phyloP scores from a whole-genome alignment of 495 filamentous ascomycete species.

The Aspergillus ellipticus region DNA sequence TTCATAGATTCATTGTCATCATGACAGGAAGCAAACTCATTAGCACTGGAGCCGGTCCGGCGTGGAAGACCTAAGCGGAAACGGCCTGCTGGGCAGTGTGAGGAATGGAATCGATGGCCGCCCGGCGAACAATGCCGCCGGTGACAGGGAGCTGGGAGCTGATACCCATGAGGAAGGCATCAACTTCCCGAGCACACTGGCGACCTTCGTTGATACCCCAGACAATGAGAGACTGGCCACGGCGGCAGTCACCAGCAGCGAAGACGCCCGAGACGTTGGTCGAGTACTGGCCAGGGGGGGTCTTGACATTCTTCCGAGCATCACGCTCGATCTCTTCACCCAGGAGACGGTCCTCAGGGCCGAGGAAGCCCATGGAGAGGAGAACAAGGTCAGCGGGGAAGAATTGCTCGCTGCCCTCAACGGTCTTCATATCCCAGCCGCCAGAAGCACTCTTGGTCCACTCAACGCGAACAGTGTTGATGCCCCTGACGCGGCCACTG shows the following conservation, averaged over 20 bases:
- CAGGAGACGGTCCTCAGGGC: slow-evolving; percentile 86
- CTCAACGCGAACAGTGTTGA: slow-evolving; percentile 96
- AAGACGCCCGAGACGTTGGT: slow-evolving; percentile 91
- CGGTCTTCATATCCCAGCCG: slow-evolving; percentile 99
- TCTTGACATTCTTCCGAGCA: slow-evolving; percentile 96
- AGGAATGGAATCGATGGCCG: slow-evolving; percentile 52
- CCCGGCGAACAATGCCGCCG: slow-evolving; percentile 87
- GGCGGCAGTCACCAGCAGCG: slow-evolving; percentile 93
- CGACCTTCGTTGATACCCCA: slow-evolving; percentile 99
- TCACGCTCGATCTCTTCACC: slow-evolving; percentile 89
- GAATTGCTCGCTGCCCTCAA: slow-evolving; percentile 92
- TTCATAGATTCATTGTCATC: slow-evolving; percentile 21
- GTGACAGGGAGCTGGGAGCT: slow-evolving; percentile 84
- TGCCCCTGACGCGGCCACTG: slow-evolving; percentile 83
- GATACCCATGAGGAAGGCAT: slow-evolving; percentile 74
- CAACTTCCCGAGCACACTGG: slow-evolving; percentile 89
- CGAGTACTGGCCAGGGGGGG: slow-evolving; percentile 79
- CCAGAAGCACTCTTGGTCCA: slow-evolving; percentile 89
- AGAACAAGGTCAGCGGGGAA: slow-evolving; percentile 97
- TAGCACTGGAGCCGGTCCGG: slow-evolving; percentile 16
- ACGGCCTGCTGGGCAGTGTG: slow-evolving; percentile 27
- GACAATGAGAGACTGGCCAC: slow-evolving; percentile 95
- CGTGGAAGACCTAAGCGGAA: slow-evolving; percentile 21
- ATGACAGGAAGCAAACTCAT: slow-evolving; percentile 11
- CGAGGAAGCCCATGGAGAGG: slow-evolving; percentile 97